Base-by-base conservation (phyloP, 1,284 basidiomycete species). In the Takashimella tepidaria region DNA sequence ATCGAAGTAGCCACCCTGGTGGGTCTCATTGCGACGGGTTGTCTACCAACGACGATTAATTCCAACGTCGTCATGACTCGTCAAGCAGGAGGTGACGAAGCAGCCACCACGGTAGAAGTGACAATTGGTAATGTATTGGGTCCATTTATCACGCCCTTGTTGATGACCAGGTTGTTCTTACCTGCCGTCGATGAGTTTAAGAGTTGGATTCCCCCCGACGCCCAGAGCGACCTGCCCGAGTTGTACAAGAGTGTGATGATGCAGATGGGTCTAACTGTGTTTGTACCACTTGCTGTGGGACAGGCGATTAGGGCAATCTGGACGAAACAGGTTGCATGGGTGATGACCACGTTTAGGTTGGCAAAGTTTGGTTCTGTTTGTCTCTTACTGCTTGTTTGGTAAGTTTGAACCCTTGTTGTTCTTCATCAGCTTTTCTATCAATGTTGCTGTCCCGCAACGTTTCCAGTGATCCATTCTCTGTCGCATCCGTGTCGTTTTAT, bases 41-140 rank as follows among this genome's bases (percentile, higher is more conserved):
- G 53, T 45, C 31, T 64, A 1, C 64, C 62, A 37, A 69, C 66
- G 4, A 66, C 66, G 0, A 64, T 69, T 42, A 59, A 59, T 42
- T 61, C 56, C 12, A 75, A 74, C 48, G 72, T 75, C 4, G 62
- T 66, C 46, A 70, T 71, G 64, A 75, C 73, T 1, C 57, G 64
- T 0, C 59, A 64, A 20, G 20, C 56, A 50, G 42, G 56, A 52
- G 21, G 26, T 49, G 66, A 68, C 41, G 60, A 63, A 11, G 59
- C 64, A 1, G 66, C 67, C 0, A 64, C 72, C 2, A 72, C 65
- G 22, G 60, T 70, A 31, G 54, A 59, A 8, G 67, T 69, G 27
- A 63, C 66, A 6, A 46, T 75, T 3, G 70, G 72, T 10, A 75
- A 73, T 45, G 41, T 64, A 10, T 27, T 65, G 16, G 66, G 64